Conservation (phyloP, 202 grass and related monocot genomes). For the Musa balbisiana region DNA sequence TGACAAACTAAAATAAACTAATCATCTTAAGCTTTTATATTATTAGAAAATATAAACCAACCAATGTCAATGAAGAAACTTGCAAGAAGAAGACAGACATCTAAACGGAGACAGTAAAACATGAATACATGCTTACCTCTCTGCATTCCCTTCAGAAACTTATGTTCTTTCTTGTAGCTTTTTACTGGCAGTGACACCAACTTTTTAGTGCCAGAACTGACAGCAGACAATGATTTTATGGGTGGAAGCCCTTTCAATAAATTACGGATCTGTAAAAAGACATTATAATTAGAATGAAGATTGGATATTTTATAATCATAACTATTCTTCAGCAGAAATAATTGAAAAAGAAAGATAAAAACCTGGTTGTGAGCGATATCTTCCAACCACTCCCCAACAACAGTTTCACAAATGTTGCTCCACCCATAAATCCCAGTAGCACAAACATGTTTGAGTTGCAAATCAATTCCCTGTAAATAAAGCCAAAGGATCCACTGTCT, state of each 20-base stretch:
- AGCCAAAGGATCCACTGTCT: background rate
- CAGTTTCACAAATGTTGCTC: slow-evolving; percentile 78
- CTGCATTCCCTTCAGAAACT: slow-evolving; percentile 95
- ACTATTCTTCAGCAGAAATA: background rate
- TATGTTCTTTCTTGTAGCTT: slow-evolving; percentile 92
- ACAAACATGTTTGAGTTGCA: slow-evolving; percentile 93
- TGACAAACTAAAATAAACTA: no score
- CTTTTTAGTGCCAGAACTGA: slow-evolving; percentile 87
- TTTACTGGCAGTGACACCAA: slow-evolving; percentile 80
- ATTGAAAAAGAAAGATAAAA: slow-evolving; percentile 16
- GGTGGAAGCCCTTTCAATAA: slow-evolving; percentile 86
- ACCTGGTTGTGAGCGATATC: slow-evolving; percentile 99
- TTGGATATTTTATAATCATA: background rate
- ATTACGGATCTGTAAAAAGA: slow-evolving; percentile 74
- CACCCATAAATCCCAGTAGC: slow-evolving; percentile 90
- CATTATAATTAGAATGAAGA: slow-evolving; percentile 20
- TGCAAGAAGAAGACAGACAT: background rate
- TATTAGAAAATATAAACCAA: background rate
- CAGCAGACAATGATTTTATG: slow-evolving; percentile 84
- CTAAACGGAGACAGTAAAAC: background rate
- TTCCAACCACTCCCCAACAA: slow-evolving; percentile 87
- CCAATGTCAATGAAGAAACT: slow-evolving; percentile 10
- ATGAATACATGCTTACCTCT: slow-evolving; percentile 54
- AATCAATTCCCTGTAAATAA: slow-evolving; percentile 79
- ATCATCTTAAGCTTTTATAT: no score